Conservation (phyloP, 169 alveolate genomes). For the Cryptosporidium baileyi region DNA sequence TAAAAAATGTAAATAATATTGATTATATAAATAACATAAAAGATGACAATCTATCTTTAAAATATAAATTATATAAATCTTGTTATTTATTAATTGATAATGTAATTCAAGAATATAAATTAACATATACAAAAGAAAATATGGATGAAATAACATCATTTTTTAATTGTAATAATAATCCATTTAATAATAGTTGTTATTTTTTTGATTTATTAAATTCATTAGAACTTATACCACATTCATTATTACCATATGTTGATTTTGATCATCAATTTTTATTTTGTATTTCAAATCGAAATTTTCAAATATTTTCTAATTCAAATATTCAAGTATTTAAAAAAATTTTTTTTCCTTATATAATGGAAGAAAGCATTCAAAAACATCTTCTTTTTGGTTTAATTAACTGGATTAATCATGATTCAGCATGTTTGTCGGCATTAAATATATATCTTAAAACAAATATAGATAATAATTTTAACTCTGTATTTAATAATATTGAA, state of each 20-base stretch:
- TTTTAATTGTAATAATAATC: not conserved
- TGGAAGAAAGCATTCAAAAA: slow-evolving; percentile 2
- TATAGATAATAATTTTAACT: not conserved
- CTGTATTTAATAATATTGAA: not conserved
- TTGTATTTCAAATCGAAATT: slow-evolving; percentile 19
- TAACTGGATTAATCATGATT: slow-evolving; percentile 39
- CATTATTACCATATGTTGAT: slow-evolving; percentile 16
- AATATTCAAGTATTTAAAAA: not conserved
- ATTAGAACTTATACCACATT: slow-evolving; percentile 18
- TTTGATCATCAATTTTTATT: slow-evolving; percentile 45
- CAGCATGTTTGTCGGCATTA: slow-evolving; percentile 3
- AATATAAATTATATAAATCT: not conserved
- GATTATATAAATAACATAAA: not conserved
- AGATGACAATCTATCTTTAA: not conserved
- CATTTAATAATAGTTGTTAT: slow-evolving; percentile 6
- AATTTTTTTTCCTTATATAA: not conserved
- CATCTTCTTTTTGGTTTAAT: slow-evolving; percentile 5
- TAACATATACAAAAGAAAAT: not conserved
- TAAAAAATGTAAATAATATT: not conserved
- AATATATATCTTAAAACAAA: not conserved
- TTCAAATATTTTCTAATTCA: slow-evolving; percentile 25
- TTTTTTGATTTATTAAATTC: slow-evolving; percentile 50
- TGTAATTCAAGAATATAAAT: slow-evolving; percentile 1
- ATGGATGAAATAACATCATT: slow-evolving; percentile 15
- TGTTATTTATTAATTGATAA: not conserved